Evolutionary conservation across 2,329 filamentous ascomycete species (phyloP), one percentile per base, ranked within the genome.

Genomic region (Aaosphaeria arxii): DNA sequence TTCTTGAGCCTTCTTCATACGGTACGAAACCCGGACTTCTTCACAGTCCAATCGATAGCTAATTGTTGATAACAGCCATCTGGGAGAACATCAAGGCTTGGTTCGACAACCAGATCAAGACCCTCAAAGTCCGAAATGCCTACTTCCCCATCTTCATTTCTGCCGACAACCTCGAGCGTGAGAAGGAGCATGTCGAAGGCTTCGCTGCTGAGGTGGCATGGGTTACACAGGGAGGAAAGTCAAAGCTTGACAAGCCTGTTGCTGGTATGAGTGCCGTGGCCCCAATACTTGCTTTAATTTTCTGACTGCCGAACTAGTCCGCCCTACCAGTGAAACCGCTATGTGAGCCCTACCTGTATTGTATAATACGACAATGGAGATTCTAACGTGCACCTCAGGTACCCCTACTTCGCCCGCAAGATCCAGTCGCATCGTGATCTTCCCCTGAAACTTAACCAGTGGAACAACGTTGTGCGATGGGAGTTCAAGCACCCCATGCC

Each of bases 101-200:
- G 71, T 78, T 78, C 65, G 80, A 85, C 60, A 63, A 67, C 54
- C 83, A 85, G 60, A 99, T 97, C 70, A 91, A 95, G 79, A 84
- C 81, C 43, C 83, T 97, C 78, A 91, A 90, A 47, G 92, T 97
- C 47, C 89, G 94, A 72, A 95, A 99, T 77, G 88, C 89, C 69
- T 96, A 90, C 71, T 99, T 99, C 73, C 94, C 94, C 51, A 87
- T 99, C 71, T 99, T 69, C 60, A 83, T 99, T 56, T 95, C 90
- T 13, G 53, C 58, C 29, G 95, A 95, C 74, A 95, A 95, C 38
- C 76, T 99, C 55, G 78, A 85, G 68, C 75, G 80, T 69, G 91
- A 96, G 74, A 96, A 96, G 81, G 89, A 94, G 64, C 94, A 99
- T 71, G 88, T 99, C 53, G 92, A 99, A 73, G 94, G 94, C 6